Evolutionary conservation across 2,329 filamentous ascomycete genomes (phyloP), one percentile per base, ranked within the genome.

Genomic region (Paraphoma sp.): DNA sequence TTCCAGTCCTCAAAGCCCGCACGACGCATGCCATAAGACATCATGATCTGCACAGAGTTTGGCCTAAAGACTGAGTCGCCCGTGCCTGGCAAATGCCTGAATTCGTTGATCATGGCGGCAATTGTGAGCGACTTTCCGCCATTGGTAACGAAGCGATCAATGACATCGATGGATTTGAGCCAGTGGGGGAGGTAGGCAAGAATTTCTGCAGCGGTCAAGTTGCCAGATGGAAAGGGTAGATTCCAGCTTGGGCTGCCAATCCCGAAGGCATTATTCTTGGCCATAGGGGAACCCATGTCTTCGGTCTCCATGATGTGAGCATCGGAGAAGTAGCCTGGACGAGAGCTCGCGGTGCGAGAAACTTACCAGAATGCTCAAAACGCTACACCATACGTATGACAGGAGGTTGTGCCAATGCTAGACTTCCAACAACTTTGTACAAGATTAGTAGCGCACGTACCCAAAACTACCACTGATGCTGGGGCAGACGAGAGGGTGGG

Each of bases 151-250:
- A 75, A 54, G 5, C 72, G 62, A 17, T 68, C 57, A 23, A 69
- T 55, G 0, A 74, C 64, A 45, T 72, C 66, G 18, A 60, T 38
- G 1, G 60, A 67, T 46, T 70, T 68, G 33, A 72, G 57, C 59
- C 63, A 69, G 6, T 68, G 57, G 1, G 72, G 71, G 4, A 68
- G 46, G 30, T 72, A 73, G 0, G 62, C 59, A 0, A 70, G 28
- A 8, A 73, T 54, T 43, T 75, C 71, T 1, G 62, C 57, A 0
- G 64, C 65, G 1, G 71, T 73, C 30, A 73, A 14, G 36, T 72
- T 71, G 40, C 59, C 67, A 6, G 44, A 16, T 7, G 69, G 70
- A 30, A 72, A 72, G 1, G 59, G 40, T 4, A 69, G 45, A 31
- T 68, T 65, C 61, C 62, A 66, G 36, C 62, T 66, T 2, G 66